These are phyloP conservation scores for Penicillium robsamsonii DNA, from an alignment of 495 filamentous ascomycete genomes.

Conservation along the genomic window DNA sequence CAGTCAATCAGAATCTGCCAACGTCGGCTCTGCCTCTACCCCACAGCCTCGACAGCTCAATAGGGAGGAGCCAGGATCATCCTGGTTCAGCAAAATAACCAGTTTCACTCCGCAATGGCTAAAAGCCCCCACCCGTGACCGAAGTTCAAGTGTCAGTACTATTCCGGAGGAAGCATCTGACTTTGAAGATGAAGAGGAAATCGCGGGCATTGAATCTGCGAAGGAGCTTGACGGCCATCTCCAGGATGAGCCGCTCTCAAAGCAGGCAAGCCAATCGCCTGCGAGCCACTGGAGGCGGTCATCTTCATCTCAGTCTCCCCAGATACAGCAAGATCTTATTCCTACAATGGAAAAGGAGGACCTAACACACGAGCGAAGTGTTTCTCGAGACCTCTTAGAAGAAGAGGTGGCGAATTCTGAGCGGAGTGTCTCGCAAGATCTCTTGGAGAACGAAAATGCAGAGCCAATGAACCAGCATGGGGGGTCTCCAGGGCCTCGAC, in stretches of 20 bases:
- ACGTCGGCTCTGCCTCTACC: slow-evolving; percentile 24
- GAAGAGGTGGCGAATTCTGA: slow-evolving; percentile 11
- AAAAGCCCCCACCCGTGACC: slow-evolving; percentile 30
- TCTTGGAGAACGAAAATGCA: slow-evolving; percentile 12
- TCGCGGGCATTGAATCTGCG: slow-evolving; percentile 12
- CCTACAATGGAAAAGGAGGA: slow-evolving; percentile 10
- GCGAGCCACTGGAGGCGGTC: slow-evolving; percentile 11
- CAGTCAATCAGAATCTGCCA: slow-evolving; percentile 16
- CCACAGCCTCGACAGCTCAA: slow-evolving; percentile 24
- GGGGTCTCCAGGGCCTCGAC: slow-evolving; percentile 19
- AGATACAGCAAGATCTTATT: not conserved
- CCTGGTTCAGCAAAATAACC: slow-evolving; percentile 42
- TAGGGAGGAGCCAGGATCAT: slow-evolving; percentile 28
- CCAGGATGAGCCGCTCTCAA: slow-evolving; percentile 15
- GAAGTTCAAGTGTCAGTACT: slow-evolving; percentile 20
- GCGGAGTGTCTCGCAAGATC: slow-evolving; percentile 4
- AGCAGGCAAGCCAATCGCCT: slow-evolving; percentile 16
- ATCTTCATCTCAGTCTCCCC: slow-evolving; percentile 4
- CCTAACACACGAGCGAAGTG: not conserved
- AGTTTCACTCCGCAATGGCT: slow-evolving; percentile 43
- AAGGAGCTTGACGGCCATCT: slow-evolving; percentile 16
- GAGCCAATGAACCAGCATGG: slow-evolving; percentile 12
- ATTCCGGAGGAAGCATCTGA: slow-evolving; percentile 22
- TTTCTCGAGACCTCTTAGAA: slow-evolving; percentile 1
- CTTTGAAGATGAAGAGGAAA: slow-evolving; percentile 23